phyloP scores from a whole-genome alignment of 2,329 filamentous ascomycete genomes.

The Colletotrichum noveboracense region DNA sequence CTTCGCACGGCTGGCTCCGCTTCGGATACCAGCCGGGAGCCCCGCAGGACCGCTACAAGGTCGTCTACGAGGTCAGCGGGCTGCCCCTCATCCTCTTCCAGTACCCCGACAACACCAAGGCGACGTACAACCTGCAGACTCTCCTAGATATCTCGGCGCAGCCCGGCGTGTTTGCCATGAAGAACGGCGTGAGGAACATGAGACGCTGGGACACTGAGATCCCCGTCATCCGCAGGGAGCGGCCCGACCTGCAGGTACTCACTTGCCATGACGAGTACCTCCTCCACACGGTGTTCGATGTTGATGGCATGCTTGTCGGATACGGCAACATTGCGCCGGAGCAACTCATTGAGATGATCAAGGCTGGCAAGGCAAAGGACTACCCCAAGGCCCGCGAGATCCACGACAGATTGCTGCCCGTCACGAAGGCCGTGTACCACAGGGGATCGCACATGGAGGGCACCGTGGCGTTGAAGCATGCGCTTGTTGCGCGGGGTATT shows the following conservation, averaged over 20 bases:
- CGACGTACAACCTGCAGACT: slow-evolving; percentile 55
- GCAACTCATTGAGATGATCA: slow-evolving; percentile 53
- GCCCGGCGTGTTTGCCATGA: slow-evolving; percentile 60
- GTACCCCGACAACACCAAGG: slow-evolving; percentile 59
- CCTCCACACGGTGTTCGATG: slow-evolving; percentile 55
- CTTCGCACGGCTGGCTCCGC: slow-evolving; percentile 59
- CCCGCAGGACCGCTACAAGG: slow-evolving; percentile 56
- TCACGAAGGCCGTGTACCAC: slow-evolving; percentile 60
- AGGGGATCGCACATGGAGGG: slow-evolving; percentile 61
- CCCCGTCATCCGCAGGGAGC: slow-evolving; percentile 52
- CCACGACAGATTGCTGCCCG: slow-evolving; percentile 55
- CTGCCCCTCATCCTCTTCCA: slow-evolving; percentile 59
- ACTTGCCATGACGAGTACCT: slow-evolving; percentile 60
- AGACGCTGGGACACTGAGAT: slow-evolving; percentile 62
- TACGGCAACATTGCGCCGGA: slow-evolving; percentile 59
- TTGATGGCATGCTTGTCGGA: slow-evolving; percentile 59
- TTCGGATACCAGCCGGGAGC: slow-evolving; percentile 59
- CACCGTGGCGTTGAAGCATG: slow-evolving; percentile 57
- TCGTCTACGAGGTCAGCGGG: slow-evolving; percentile 52
- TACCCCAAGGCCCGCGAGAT: slow-evolving; percentile 51
- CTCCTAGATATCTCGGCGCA: slow-evolving; percentile 57
- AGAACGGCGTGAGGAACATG: slow-evolving; percentile 63
- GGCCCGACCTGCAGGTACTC: slow-evolving; percentile 54
- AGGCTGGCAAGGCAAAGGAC: slow-evolving; percentile 53
- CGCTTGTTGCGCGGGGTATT: slow-evolving; percentile 54